These are phyloP conservation scores for Dendrobium chrysotoxum DNA, from an alignment of 106 monocot genomes.

Conservation along the genomic window DNA sequence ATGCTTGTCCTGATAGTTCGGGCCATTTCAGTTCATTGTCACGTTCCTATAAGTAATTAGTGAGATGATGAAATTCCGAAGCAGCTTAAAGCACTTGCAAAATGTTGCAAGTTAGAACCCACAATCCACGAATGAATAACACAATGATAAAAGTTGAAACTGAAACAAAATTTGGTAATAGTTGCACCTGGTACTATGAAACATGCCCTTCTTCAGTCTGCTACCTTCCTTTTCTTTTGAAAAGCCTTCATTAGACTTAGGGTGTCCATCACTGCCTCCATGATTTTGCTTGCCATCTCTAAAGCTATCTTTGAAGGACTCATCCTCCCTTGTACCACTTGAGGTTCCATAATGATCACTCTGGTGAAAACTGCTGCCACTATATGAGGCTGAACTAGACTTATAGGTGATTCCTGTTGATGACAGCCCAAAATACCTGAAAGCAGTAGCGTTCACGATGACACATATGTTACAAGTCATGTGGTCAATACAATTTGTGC, in stretches of 20 bases:
- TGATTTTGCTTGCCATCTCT: conserved; percentile 21
- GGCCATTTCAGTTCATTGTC: not conserved
- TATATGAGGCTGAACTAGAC: conserved; percentile 57
- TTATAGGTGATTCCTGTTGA: conserved; percentile 77
- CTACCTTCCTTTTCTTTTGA: conserved; percentile 18
- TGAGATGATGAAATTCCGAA: not conserved
- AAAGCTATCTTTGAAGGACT: conserved; percentile 51
- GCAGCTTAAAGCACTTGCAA: not conserved
- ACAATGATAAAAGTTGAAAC: not conserved
- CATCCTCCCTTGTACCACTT: conserved; percentile 38
- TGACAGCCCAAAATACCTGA: conserved; percentile 88
- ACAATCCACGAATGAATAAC: not conserved
- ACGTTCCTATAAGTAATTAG: not conserved
- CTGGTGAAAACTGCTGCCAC: conserved; percentile 23
- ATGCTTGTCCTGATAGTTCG: not conserved
- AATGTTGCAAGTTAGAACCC: not conserved
- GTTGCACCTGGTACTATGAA: conserved; percentile 19
- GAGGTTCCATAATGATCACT: conserved; percentile 45
- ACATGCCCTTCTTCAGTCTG: conserved; percentile 29
- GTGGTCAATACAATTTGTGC: not conserved
- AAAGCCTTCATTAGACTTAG: conserved; percentile 18
- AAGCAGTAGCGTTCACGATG: conserved; percentile 12
- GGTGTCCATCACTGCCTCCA: conserved; percentile 13
- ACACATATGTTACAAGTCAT: not conserved
- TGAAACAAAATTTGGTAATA: not conserved